Conservation (phyloP, 2,329 filamentous ascomycete genomes). For the Microdochium paspali region DNA sequence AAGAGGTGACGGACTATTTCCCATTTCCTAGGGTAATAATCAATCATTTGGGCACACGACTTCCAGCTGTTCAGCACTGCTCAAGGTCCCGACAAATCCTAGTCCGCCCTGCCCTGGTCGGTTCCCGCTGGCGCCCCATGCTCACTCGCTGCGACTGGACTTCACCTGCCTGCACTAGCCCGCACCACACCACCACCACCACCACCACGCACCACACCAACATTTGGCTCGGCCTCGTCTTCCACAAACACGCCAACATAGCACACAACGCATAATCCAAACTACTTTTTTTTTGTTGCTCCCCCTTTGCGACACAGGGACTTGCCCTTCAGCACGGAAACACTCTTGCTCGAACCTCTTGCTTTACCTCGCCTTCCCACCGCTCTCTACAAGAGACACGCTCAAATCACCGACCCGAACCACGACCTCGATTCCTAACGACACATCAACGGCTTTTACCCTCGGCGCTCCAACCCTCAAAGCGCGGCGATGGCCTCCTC, state of each 20-base stretch:
- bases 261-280: constrained; percentile 4
- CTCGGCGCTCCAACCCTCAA: constrained; percentile 9
- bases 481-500: constrained; percentile 49
- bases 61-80: no score
- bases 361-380: neutral
- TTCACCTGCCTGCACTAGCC: neutral
- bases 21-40: no score
- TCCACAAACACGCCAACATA: constrained; percentile 1
- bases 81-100: neutral
- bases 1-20: no score
- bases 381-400: neutral
- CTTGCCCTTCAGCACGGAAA: constrained; percentile 5
- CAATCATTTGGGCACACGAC: no score
- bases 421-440: constrained; percentile 6
- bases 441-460: neutral
- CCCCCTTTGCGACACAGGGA: constrained; percentile 2
- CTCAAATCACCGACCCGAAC: neutral
- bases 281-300: constrained; percentile 8
- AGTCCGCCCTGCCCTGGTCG: neutral
- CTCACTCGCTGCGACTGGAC: no score
- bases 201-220: neutral
- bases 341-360: constrained; percentile 13
- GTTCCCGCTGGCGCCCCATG: neutral
- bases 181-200: neutral
- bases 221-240: neutral